Conservation (phyloP, 2,329 filamentous ascomycete species). For the Pyrenochaeta sp. region DNA sequence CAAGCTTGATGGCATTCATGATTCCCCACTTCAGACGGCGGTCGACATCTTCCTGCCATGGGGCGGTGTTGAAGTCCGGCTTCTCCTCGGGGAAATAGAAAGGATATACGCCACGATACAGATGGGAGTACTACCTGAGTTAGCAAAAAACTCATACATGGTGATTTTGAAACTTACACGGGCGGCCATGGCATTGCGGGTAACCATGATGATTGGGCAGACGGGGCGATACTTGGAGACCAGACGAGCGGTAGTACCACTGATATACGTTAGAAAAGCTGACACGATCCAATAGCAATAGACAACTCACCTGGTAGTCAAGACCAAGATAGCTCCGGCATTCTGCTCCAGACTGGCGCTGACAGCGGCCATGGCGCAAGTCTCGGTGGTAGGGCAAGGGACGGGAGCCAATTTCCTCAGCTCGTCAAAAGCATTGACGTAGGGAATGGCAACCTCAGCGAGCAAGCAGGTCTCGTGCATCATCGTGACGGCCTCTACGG, state of each 20-base stretch:
- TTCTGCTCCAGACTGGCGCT: slow-evolving; percentile 95
- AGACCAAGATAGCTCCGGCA: slow-evolving; percentile 92
- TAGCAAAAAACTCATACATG: slow-evolving; percentile 16
- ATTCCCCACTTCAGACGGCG: slow-evolving; percentile 97
- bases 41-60: slow-evolving; percentile 99
- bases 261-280: slow-evolving; percentile 43
- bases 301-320: slow-evolving; percentile 78
- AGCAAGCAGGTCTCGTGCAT: slow-evolving; percentile 98
- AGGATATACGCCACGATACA: slow-evolving; percentile 97
- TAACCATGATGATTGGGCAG: slow-evolving; percentile 99
- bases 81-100: slow-evolving; percentile 94
- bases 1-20: slow-evolving; percentile 81
- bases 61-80: slow-evolving; percentile 89
- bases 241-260: slow-evolving; percentile 91
- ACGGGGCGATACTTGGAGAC: slow-evolving; percentile 98
- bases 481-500: slow-evolving; percentile 88
- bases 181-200: slow-evolving; percentile 81
- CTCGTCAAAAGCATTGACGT: slow-evolving; percentile 96
- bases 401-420: slow-evolving; percentile 82
- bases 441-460: slow-evolving; percentile 96
- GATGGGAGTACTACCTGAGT: slow-evolving; percentile 73
- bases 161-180: slow-evolving; percentile 59
- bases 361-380: slow-evolving; percentile 95
- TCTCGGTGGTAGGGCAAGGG: slow-evolving; percentile 88
- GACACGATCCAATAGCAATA: slow-evolving; percentile 3